Evolutionary conservation across 208 protist species (phyloP).

Genomic region (Strigomonas galati): DNA sequence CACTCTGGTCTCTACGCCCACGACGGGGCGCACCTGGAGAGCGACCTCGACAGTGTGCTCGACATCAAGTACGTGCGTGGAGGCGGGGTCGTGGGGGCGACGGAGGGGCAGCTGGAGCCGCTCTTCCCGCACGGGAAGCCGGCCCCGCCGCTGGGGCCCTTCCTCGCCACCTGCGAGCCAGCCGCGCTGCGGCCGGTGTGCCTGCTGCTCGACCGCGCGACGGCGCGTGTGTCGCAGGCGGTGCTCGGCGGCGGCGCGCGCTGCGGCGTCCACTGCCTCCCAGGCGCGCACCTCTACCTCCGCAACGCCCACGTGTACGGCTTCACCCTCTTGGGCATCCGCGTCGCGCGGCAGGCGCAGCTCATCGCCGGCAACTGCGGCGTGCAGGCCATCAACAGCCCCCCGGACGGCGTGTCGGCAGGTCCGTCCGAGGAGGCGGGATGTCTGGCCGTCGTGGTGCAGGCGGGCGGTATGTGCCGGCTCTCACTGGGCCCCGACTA

Average conservation of each 20-base stretch:
- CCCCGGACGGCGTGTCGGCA: no score
- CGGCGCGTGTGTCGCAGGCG: slow-evolving; percentile 43
- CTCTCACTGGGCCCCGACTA: slow-evolving; percentile 5
- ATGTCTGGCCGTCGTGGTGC: slow-evolving; percentile 46
- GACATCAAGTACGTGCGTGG: slow-evolving; percentile 27
- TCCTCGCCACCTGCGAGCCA: not conserved
- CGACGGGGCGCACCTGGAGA: slow-evolving; percentile 35
- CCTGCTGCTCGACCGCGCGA: slow-evolving; percentile 50
- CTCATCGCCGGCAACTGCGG: slow-evolving; percentile 39
- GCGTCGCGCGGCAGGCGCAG: slow-evolving; percentile 41
- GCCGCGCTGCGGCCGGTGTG: slow-evolving; percentile 40
- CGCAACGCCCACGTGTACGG: slow-evolving; percentile 33
- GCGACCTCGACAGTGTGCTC: slow-evolving; percentile 37
- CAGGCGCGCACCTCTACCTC: slow-evolving; percentile 36
- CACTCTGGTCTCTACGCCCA: slow-evolving; percentile 60
- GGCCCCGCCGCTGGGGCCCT: not conserved
- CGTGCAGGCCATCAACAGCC: slow-evolving; percentile 14
- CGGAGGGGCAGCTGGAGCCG: slow-evolving; percentile 6
- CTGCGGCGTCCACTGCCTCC: slow-evolving; percentile 51
- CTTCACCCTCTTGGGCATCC: slow-evolving; percentile 47
- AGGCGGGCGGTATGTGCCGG: slow-evolving; percentile 33
- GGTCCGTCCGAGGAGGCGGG: no score
- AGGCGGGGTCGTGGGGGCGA: not conserved
- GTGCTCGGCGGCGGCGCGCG: slow-evolving; percentile 48
- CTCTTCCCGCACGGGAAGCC: not conserved